Conservation (phyloP, 176 grass and related monocot genomes). For the Musa schizocarpa region DNA sequence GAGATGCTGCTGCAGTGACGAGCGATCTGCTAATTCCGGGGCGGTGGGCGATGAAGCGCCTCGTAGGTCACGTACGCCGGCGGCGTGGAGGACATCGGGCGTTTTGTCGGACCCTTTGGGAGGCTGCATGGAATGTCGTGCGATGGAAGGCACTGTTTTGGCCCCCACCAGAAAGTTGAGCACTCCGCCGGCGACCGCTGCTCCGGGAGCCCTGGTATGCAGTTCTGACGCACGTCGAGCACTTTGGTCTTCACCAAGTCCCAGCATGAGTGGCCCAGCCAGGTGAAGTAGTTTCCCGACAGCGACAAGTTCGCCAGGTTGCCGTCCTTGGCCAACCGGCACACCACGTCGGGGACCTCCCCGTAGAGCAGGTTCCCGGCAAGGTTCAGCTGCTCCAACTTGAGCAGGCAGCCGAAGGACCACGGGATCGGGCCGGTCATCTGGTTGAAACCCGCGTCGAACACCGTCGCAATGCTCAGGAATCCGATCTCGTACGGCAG, state of each 20-base stretch:
- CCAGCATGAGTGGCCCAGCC: background rate
- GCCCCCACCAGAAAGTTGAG: background rate
- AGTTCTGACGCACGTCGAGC: constrained; percentile 4
- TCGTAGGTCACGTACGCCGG: background rate
- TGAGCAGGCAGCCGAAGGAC: constrained; percentile 12
- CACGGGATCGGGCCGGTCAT: constrained; percentile 11
- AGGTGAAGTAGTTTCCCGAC: constrained; percentile 6
- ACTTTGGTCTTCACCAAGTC: background rate
- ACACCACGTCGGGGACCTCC: constrained; percentile 12
- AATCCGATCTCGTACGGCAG: constrained; percentile 3
- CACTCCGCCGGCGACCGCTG: background rate
- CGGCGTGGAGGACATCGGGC: background rate
- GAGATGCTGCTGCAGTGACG: too few relatives aligned
- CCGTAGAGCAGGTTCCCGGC: constrained; percentile 11
- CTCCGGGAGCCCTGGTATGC: background rate
- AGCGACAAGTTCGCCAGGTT: constrained; percentile 12
- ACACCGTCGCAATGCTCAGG: background rate
- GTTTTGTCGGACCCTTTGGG: background rate
- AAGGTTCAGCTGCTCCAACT: constrained; percentile 16
- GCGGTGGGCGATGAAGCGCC: background rate
- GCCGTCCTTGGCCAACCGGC: constrained; percentile 5
- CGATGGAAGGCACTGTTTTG: background rate
- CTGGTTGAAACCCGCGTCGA: constrained; percentile 6
- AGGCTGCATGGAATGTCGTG: background rate
- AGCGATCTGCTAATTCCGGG: too few relatives aligned